These are phyloP conservation scores for Mortierella claussenii DNA, from an alignment of 192 early-diverging fungal species.

Conservation along the genomic window DNA sequence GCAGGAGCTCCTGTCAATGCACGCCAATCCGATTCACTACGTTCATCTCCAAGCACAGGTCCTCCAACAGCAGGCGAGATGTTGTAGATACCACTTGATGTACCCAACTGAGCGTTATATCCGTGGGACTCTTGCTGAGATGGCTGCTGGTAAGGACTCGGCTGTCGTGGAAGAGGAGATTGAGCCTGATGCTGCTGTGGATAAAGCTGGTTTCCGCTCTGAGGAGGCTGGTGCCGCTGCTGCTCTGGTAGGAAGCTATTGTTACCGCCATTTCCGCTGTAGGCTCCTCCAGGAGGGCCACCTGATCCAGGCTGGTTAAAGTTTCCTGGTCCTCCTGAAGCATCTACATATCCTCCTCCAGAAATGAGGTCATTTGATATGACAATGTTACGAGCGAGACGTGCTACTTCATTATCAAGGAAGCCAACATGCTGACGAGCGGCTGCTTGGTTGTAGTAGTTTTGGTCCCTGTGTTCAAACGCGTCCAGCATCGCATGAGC, in stretches of 20 bases:
- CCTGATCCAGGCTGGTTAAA: neutral
- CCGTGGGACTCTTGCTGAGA: neutral
- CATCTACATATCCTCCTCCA: constrained; percentile 31
- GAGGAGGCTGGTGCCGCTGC: neutral
- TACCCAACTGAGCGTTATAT: neutral
- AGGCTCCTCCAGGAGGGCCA: constrained; percentile 2
- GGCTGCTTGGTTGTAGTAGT: constrained; percentile 61
- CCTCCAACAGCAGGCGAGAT: constrained; percentile 16
- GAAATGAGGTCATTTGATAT: constrained; percentile 40
- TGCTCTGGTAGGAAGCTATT: constrained; percentile 1
- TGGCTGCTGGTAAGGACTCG: constrained; percentile 18
- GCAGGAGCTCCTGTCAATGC: constrained; percentile 29
- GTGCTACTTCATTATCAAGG: constrained; percentile 73
- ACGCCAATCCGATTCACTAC: constrained; percentile 43
- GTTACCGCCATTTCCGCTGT: neutral
- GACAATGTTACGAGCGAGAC: constrained; percentile 57
- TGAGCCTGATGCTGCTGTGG: constrained; percentile 11
- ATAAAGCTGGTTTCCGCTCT: constrained; percentile 8
- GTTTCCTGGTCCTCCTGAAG: neutral
- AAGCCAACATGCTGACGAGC: constrained; percentile 68
- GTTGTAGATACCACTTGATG: constrained; percentile 26
- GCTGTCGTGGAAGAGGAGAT: constrained; percentile 11
- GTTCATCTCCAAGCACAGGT: constrained; percentile 20
- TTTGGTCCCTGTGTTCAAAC: constrained; percentile 74
- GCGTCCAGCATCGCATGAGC: constrained; percentile 67